Percentiles rank a stretch among this genome's conserved stretches.
Evolutionary conservation across 768 basidiomycete genomes (phyloP).

Genomic region (Hemileccinum impolitum): DNA sequence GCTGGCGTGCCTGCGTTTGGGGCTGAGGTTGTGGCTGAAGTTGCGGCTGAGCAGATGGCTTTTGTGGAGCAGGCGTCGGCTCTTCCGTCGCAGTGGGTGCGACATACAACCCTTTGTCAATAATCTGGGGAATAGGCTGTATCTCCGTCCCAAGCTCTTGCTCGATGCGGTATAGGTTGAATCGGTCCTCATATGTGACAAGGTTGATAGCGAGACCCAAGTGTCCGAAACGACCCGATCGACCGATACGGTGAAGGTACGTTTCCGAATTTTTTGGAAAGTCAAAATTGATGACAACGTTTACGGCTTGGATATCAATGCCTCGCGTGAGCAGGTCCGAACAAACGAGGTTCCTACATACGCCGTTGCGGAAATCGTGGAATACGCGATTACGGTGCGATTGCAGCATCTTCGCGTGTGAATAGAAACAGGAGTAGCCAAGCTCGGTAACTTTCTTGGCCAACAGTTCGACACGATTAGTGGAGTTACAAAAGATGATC

Average conservation of each 20-base stretch:
- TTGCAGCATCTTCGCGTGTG: conserved; percentile 99
- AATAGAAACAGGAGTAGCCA: conserved; percentile 99
- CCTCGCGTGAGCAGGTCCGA: conserved; percentile 96
- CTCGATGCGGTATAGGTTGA: conserved; percentile 97
- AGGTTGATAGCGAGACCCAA: conserved; percentile 96
- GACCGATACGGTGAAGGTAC: conserved; percentile 97
- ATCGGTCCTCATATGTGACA: conserved; percentile 96
- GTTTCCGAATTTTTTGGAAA: conserved; percentile 99
- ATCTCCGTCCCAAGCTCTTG: conserved; percentile 99
- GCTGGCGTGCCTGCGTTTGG: conserved; percentile 28
- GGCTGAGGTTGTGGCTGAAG: conserved; percentile 27
- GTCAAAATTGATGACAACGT: conserved; percentile 99
- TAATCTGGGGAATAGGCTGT: conserved; percentile 86
- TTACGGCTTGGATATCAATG: conserved; percentile 99
- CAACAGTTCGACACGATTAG: conserved; percentile 97
- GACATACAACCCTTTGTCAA: conserved; percentile 92
- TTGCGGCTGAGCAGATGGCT: conserved; percentile 33
- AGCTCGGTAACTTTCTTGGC: conserved; percentile 99
- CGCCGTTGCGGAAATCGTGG: conserved; percentile 98
- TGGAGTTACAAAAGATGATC: conserved; percentile 99
- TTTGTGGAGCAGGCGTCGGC: conserved; percentile 45
- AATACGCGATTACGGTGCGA: conserved; percentile 98
- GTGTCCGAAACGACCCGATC: conserved; percentile 96
- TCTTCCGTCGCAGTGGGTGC: conserved; percentile 58
- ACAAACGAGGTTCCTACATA: conserved; percentile 98